Percentiles rank a stretch among this genome's conserved stretches.
Conservation (phyloP, 2,329 filamentous ascomycete genomes). For the Colletotrichum incanum region DNA sequence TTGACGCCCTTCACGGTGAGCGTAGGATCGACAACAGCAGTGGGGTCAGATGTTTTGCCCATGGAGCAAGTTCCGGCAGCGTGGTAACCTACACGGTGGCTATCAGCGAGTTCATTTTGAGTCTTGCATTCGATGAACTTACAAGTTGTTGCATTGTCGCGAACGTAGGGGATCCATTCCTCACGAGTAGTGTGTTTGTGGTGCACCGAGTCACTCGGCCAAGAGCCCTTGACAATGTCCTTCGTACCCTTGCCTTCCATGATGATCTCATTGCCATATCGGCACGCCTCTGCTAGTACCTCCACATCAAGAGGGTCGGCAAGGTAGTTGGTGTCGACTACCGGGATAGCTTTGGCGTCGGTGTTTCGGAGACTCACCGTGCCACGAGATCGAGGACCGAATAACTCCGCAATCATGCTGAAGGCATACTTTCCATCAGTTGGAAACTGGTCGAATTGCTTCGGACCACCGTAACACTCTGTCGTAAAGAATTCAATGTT, state of each 20-base stretch:
- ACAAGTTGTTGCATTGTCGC: slow-evolving; percentile 74
- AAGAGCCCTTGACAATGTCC: slow-evolving; percentile 72
- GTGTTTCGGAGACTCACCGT: slow-evolving; percentile 65
- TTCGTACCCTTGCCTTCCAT: slow-evolving; percentile 70
- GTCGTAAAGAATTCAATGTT: slow-evolving; percentile 76
- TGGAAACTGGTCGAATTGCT: slow-evolving; percentile 70
- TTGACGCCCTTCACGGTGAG: slow-evolving; percentile 68
- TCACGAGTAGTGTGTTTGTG: slow-evolving; percentile 68
- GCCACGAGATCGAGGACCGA: slow-evolving; percentile 71
- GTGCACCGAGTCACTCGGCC: slow-evolving; percentile 68
- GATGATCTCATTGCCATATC: slow-evolving; percentile 73
- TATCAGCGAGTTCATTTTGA: slow-evolving; percentile 6
- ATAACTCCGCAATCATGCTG: slow-evolving; percentile 71
- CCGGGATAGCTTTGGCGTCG: slow-evolving; percentile 66
- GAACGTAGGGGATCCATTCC: slow-evolving; percentile 72
- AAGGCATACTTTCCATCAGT: slow-evolving; percentile 69
- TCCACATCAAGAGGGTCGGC: slow-evolving; percentile 71
- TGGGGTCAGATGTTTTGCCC: slow-evolving; percentile 59
- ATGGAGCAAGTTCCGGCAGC: slow-evolving; percentile 72
- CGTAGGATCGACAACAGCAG: slow-evolving; percentile 68
- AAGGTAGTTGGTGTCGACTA: slow-evolving; percentile 73
- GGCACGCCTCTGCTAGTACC: slow-evolving; percentile 72
- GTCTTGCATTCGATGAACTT: slow-evolving; percentile 46
- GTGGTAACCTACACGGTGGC: slow-evolving; percentile 63
- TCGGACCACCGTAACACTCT: slow-evolving; percentile 74